Evolutionary conservation across 345 rosid species (phyloP).

Genomic region (Bretschneidera sinensis): DNA sequence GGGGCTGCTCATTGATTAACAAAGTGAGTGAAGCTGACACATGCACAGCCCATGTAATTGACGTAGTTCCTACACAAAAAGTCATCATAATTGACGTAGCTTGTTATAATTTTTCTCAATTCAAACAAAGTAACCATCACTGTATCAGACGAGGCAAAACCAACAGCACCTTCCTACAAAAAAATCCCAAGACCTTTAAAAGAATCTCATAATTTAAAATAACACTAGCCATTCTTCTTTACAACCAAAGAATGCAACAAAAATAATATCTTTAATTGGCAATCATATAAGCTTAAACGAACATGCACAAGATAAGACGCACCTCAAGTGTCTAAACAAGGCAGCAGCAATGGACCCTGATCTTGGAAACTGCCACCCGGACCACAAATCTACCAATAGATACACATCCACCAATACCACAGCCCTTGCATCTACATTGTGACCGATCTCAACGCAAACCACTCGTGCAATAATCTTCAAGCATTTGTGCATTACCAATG

Average conservation of each 20-base stretch:
- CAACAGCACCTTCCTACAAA: no score
- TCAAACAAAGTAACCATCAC: not conserved
- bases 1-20: not conserved
- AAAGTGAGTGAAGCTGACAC: not conserved
- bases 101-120: not conserved
- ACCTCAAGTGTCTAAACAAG: constrained; percentile 82
- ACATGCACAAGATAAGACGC: not conserved
- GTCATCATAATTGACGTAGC: not conserved
- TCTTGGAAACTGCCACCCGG: constrained; percentile 85
- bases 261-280: not conserved
- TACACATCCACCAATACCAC: constrained; percentile 73
- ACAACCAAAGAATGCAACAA: not conserved
- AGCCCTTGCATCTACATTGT: constrained; percentile 39
- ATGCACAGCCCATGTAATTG: not conserved
- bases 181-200: no score
- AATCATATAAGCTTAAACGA: not conserved
- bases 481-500: constrained; percentile 53
- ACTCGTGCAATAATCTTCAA: constrained; percentile 45
- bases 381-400: constrained; percentile 59
- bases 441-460: constrained; percentile 32
- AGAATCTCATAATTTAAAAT: no score
- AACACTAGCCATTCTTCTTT: not conserved
- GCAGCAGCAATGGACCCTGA: constrained; percentile 52
- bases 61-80: not conserved
- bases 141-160: no score